phyloP scores from a whole-genome alignment of 805 yeast species.

The Candida coleopterorum region DNA sequence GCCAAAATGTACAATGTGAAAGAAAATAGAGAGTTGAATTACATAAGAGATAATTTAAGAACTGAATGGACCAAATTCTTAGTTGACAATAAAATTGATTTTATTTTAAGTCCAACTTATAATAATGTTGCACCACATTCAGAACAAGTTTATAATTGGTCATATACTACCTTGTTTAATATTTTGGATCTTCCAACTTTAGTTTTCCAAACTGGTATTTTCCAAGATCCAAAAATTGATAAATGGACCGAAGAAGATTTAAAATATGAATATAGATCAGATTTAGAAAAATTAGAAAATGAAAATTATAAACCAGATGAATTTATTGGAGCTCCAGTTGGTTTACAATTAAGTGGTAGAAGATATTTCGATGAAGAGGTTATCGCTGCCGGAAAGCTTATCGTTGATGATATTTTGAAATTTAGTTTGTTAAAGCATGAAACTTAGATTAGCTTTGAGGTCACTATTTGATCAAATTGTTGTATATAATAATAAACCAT shows the following conservation, averaged over 20 bases:
- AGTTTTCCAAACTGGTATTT: conserved; percentile 57
- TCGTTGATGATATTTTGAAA: conserved; percentile 29
- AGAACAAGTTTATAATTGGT: conserved; percentile 66
- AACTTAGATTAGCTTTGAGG: no score
- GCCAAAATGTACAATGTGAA: conserved; percentile 39
- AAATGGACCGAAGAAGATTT: conserved; percentile 34
- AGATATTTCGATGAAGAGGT: conserved; percentile 56
- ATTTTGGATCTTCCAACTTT: conserved; percentile 67
- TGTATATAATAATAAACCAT: no score
- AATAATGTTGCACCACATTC: conserved; percentile 67
- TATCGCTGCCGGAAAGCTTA: conserved; percentile 42
- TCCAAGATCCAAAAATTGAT: conserved; percentile 53
- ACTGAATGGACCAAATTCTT: conserved; percentile 52
- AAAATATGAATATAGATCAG: conserved; percentile 38
- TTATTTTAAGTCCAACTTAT: conserved; percentile 63
- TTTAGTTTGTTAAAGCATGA: conserved; percentile 17
- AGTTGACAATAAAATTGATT: conserved; percentile 53
- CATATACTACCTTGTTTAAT: conserved; percentile 74
- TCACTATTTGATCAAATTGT: no score
- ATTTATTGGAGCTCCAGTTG: conserved; percentile 51
- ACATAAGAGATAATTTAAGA: conserved; percentile 54
- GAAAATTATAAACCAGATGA: conserved; percentile 43
- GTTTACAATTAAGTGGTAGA: conserved; percentile 49
- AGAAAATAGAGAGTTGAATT: conserved; percentile 54
- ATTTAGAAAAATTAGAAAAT: conserved; percentile 46